Conservation (phyloP, 306 rosid species). For the Arachis hypogaea region DNA sequence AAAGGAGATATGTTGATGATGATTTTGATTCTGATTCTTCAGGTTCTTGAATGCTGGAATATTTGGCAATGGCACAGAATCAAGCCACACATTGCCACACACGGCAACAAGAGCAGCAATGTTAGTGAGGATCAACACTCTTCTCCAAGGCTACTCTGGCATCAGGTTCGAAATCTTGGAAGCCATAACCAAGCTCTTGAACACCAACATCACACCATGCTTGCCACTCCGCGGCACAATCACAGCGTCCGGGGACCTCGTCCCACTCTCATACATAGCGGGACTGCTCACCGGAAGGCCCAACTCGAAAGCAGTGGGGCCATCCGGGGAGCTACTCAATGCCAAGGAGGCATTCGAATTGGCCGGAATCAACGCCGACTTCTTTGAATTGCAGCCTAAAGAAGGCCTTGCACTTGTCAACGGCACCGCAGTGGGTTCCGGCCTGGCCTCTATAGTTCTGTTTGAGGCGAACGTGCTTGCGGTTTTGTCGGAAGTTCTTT, state of each 20-base stretch:
- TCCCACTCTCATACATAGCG: slow-evolving; percentile 88
- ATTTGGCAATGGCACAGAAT: slow-evolving; percentile 71
- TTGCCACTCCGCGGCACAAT: slow-evolving; percentile 89
- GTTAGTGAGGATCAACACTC: slow-evolving; percentile 85
- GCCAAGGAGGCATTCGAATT: slow-evolving; percentile 65
- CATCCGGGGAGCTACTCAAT: slow-evolving; percentile 55
- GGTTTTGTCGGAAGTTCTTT: slow-evolving; percentile 66
- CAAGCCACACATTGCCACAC: slow-evolving; percentile 66
- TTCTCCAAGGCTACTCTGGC: slow-evolving; percentile 95
- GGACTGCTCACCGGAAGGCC: slow-evolving; percentile 80
- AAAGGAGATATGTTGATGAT: too few species aligned
- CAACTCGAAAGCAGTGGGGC: slow-evolving; percentile 71
- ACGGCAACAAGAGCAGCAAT: slow-evolving; percentile 80
- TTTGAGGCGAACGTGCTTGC: slow-evolving; percentile 74
- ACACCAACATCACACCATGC: slow-evolving; percentile 76
- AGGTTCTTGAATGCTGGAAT: slow-evolving; percentile 92
- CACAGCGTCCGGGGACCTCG: slow-evolving; percentile 85
- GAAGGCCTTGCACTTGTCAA: slow-evolving; percentile 95
- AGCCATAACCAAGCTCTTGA: slow-evolving; percentile 72
- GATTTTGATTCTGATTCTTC: background rate
- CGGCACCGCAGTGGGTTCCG: slow-evolving; percentile 92
- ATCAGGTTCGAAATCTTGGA: slow-evolving; percentile 87
- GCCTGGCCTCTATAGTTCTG: slow-evolving; percentile 76
- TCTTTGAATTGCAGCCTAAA: slow-evolving; percentile 85
- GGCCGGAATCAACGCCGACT: slow-evolving; percentile 62